These are phyloP conservation scores for Cladosporium sp. DNA, from an alignment of 2,329 filamentous ascomycete species.

Conservation along the genomic window DNA sequence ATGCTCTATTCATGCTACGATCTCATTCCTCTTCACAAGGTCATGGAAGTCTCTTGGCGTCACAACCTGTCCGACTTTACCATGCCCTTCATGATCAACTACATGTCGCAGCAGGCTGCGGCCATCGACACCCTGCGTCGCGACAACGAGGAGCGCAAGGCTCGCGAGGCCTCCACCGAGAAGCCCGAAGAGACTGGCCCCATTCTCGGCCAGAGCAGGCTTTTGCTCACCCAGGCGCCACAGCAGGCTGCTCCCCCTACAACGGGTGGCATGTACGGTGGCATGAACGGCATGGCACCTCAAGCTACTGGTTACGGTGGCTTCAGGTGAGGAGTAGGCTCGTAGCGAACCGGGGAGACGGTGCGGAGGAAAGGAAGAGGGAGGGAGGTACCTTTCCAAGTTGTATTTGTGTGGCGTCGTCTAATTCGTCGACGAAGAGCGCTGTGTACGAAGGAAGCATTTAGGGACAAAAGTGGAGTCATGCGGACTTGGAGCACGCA, in stretches of 20 bases:
- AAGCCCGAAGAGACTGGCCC: conserved; percentile 91
- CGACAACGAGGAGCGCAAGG: conserved; percentile 92
- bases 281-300: conserved; percentile 78
- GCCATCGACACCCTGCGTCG: conserved; percentile 82
- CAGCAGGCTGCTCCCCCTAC: conserved; percentile 54
- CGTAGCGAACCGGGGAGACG: background rate
- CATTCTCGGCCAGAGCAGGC: conserved; percentile 79
- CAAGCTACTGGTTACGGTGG: conserved; percentile 62
- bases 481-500: background rate
- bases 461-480: background rate
- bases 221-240: conserved; percentile 95
- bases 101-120: conserved; percentile 83
- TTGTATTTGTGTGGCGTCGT: background rate
- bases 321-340: conserved; percentile 22
- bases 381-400: background rate
- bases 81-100: conserved; percentile 99
- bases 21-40: conserved; percentile 84
- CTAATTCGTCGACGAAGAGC: background rate
- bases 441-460: background rate
- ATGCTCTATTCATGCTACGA: conserved; percentile 99
- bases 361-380: background rate
- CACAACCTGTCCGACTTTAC: conserved; percentile 92
- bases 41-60: conserved; percentile 96
- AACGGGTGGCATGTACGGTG: conserved; percentile 49
- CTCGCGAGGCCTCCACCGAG: conserved; percentile 65